Conservation (phyloP, 2,329 filamentous ascomycete genomes). For the Hortaea werneckii region DNA sequence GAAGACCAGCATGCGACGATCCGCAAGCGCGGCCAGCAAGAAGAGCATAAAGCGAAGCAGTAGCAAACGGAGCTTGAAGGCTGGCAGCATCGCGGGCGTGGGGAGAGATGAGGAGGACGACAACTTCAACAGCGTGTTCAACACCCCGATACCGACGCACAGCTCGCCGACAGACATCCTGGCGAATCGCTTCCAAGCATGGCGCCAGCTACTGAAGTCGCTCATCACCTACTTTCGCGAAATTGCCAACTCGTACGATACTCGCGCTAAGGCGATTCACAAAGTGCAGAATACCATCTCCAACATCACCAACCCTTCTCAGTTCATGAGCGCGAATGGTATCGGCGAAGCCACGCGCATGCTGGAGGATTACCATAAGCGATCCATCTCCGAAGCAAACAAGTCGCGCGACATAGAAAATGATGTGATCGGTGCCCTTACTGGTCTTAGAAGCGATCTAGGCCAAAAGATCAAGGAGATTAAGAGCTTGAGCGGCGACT, state of each 20-base stretch:
- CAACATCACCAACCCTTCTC: constrained; percentile 62
- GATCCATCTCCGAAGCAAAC: constrained; percentile 66
- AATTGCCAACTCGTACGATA: constrained; percentile 80
- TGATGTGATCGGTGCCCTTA: constrained; percentile 81
- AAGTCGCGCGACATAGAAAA: constrained; percentile 86
- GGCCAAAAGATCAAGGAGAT: constrained; percentile 98
- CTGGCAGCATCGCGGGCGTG: constrained; percentile 77
- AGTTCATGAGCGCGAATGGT: constrained; percentile 65
- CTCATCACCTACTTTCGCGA: constrained; percentile 90
- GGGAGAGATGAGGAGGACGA: constrained; percentile 49
- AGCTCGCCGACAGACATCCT: constrained; percentile 82
- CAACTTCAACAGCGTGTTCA: constrained; percentile 73
- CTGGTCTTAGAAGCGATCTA: constrained; percentile 75
- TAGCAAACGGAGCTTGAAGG: constrained; percentile 71
- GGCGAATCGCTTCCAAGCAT: constrained; percentile 83
- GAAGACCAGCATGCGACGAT: constrained; percentile 66
- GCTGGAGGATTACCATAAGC: constrained; percentile 72
- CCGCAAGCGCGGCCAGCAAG: constrained; percentile 48
- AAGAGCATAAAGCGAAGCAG: constrained; percentile 70
- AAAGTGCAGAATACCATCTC: constrained; percentile 79
- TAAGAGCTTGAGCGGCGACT: constrained; percentile 83
- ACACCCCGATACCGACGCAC: constrained; percentile 76
- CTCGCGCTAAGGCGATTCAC: constrained; percentile 67
- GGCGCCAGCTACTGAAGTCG: constrained; percentile 92
- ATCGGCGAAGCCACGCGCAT: constrained; percentile 78